phyloP scores from a whole-genome alignment of 371 early-diverging fungal species.

The Mucor irregularis region DNA sequence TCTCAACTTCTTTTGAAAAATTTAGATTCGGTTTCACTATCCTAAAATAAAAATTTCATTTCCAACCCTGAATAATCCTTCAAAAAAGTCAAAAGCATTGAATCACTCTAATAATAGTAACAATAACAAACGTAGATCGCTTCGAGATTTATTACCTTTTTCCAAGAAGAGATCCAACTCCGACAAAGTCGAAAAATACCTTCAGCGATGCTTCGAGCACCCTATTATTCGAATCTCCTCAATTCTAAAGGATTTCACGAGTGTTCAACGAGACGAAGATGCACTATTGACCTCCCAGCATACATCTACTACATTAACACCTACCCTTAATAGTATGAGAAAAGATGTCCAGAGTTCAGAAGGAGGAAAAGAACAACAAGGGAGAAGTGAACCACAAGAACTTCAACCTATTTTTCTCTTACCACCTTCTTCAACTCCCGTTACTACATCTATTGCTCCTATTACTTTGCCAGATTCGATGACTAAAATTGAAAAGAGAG shows the following conservation, averaged over 20 bases:
- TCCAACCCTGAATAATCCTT: conserved; percentile 37
- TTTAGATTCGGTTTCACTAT: conserved; percentile 43
- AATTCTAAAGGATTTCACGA: conserved; percentile 43
- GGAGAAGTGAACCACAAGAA: no score
- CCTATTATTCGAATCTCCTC: conserved; percentile 41
- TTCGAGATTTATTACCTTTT: conserved; percentile 31
- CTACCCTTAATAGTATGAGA: not conserved
- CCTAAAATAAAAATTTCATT: conserved; percentile 42
- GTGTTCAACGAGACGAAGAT: conserved; percentile 51
- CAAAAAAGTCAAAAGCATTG: conserved; percentile 3
- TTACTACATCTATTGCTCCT: not conserved
- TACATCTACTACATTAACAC: conserved; percentile 12
- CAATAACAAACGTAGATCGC: conserved; percentile 23
- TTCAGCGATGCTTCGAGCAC: conserved; percentile 43
- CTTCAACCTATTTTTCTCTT: no score
- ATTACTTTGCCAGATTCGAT: not conserved
- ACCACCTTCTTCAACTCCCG: not conserved
- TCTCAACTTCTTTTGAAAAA: not conserved
- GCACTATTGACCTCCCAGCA: conserved; percentile 8
- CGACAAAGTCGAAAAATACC: conserved; percentile 44
- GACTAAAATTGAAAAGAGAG: not conserved
- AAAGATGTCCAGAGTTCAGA: no score
- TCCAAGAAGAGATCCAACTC: conserved; percentile 38
- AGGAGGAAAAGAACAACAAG: no score
- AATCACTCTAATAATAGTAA: not conserved